phyloP scores from a whole-genome alignment of 73 alveolate genomes.

The Paramecium sexaurelia region DNA sequence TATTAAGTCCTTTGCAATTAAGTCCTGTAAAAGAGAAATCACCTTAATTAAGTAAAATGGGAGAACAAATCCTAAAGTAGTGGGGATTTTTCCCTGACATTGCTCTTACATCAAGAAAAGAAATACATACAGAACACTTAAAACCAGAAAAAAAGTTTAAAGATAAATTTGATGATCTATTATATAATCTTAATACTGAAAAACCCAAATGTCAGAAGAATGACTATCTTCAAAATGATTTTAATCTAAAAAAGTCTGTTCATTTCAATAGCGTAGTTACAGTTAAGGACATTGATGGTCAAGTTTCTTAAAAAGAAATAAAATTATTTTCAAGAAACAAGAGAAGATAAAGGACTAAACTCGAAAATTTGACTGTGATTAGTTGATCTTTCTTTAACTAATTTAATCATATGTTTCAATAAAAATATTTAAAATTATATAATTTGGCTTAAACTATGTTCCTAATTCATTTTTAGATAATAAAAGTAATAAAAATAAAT shows the following conservation, averaged over 20 bases:
- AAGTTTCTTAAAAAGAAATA: neutral
- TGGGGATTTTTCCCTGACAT: neutral
- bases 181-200: neutral
- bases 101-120: neutral
- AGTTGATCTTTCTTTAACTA: neutral
- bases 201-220: neutral
- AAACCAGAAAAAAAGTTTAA: neutral
- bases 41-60: neutral
- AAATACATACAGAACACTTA: neutral
- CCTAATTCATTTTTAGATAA: neutral
- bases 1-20: neutral
- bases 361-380: neutral
- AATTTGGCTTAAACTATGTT: neutral
- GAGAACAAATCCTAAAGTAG: neutral
- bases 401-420: neutral
- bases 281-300: neutral
- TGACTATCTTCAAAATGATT: neutral
- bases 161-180: neutral
- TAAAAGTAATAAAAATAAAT: neutral
- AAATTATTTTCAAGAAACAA: neutral
- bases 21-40: neutral
- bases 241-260: neutral
- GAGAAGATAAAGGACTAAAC: neutral
- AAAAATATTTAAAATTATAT: neutral
- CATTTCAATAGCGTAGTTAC: constrained; percentile 25